Base-by-base conservation (phyloP, 192 early-diverging fungal genomes). In the Gaertneriomyces sp. region DNA sequence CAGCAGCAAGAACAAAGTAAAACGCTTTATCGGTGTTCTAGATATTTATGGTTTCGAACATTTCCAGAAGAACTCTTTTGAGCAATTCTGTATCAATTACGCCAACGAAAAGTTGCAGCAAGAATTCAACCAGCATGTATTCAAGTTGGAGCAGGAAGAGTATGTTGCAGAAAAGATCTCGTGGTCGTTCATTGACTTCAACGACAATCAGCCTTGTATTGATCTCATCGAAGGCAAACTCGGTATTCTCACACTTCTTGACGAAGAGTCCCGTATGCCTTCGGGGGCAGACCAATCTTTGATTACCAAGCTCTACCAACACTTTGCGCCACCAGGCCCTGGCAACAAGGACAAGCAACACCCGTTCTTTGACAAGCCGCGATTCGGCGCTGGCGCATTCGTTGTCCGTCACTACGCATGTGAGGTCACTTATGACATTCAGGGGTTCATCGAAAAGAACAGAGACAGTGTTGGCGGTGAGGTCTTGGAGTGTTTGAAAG, bases 11-110 rank as follows among this genome's bases (percentile, higher is more conserved):
- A 43, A 73, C 4, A 12, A 16, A 38, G 38, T 4, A 5, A 76
- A 75, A 42, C 55, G 66, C 40, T 98, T 99, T 69, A 99, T 99
- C 72, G 96, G 96, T 81, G 96, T 99, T 1, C 81, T 99, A 59
- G 96, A 99, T 86, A 99, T 99, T 68, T 99, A 98, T 70, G 96
- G 85, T 50, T 99, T 99, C 74, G 96, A 99, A 75, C 94, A 98
- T 71, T 99, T 99, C 75, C 90, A 93, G 78, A 96, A 94, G 80
- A 99, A 99, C 81, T 97, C 94, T 19, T 99, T 99, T 65, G 96
- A 99, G 80, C 96, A 99, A 82, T 98, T 98, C 76, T 99, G 96
- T 84, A 96, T 99, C 58, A 84, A 84, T 70, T 84, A 81, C 69
- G 80, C 94, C 65, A 96, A 96, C 76, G 97, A 99, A 76, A 99